These are phyloP conservation scores for Zizania palustris DNA, from an alignment of 202 grass and related monocot genomes.

Conservation along the genomic window DNA sequence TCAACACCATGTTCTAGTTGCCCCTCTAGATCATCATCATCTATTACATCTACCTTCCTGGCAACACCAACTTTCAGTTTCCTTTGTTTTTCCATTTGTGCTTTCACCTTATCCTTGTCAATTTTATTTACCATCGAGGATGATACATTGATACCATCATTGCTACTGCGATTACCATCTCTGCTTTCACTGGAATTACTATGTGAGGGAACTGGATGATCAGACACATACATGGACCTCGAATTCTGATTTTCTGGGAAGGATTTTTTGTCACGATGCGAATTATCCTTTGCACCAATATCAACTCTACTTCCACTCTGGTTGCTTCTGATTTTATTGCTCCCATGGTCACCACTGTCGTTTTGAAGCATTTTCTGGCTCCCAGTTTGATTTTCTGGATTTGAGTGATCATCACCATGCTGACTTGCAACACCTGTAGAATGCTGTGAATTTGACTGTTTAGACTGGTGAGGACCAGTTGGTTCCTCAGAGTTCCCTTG, in stretches of 20 bases:
- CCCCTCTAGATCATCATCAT: slow-evolving; percentile 89
- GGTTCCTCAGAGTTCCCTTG: slow-evolving; percentile 47
- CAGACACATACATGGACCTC: too few species aligned
- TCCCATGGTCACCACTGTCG: slow-evolving; percentile 33
- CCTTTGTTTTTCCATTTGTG: slow-evolving; percentile 67
- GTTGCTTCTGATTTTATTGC: slow-evolving; percentile 38
- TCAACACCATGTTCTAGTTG: slow-evolving; percentile 87
- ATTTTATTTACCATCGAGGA: slow-evolving; percentile 75
- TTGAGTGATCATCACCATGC: slow-evolving; percentile 30
- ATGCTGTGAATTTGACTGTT: slow-evolving; percentile 37
- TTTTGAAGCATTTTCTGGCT: slow-evolving; percentile 30
- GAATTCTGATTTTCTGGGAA: slow-evolving; percentile 20
- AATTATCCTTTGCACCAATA: slow-evolving; percentile 31
- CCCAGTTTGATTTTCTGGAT: slow-evolving; percentile 47
- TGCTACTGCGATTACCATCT: slow-evolving; percentile 25
- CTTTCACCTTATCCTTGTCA: slow-evolving; percentile 85
- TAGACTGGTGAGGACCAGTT: slow-evolving; percentile 46
- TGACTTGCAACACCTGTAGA: slow-evolving; percentile 39
- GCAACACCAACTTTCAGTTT: slow-evolving; percentile 56
- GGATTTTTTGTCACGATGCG: slow-evolving; percentile 36
- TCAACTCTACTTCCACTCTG: slow-evolving; percentile 45
- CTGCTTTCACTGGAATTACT: slow-evolving; percentile 43
- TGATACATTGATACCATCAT: slow-evolving; percentile 48
- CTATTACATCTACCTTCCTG: slow-evolving; percentile 62
- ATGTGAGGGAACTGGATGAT: slow-evolving; percentile 1